Conservation (phyloP, 148 eudicot species). For the Drosera capensis region DNA sequence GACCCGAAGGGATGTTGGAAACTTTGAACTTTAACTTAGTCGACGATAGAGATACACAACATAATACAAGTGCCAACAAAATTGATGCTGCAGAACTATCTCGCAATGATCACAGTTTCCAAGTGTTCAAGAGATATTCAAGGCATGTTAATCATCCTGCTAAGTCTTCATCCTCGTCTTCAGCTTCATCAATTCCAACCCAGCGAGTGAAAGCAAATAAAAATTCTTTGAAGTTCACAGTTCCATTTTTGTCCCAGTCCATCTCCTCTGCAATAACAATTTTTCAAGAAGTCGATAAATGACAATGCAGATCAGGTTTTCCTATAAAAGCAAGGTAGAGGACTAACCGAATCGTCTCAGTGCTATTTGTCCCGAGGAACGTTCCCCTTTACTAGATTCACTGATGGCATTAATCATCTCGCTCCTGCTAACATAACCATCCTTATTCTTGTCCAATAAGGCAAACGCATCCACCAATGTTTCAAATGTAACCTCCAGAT, state of each 20-base stretch:
- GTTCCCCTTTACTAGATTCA: constrained; percentile 59
- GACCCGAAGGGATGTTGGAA: too few relatives aligned
- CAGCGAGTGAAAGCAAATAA: constrained; percentile 82
- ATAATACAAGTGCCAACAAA: too few relatives aligned
- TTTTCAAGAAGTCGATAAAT: not conserved
- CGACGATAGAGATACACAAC: too few relatives aligned
- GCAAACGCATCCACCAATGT: constrained; percentile 81
- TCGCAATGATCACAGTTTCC: not conserved
- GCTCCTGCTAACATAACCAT: constrained; percentile 75
- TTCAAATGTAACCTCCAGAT: constrained; percentile 71
- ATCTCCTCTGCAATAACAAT: constrained; percentile 67
- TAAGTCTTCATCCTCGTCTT: constrained; percentile 42
- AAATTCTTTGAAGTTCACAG: constrained; percentile 84
- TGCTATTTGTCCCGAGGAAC: constrained; percentile 81
- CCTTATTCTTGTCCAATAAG: constrained; percentile 86
- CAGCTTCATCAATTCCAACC: constrained; percentile 74
- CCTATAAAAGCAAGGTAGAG: not conserved
- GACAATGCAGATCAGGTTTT: too few relatives aligned
- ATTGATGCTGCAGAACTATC: not conserved
- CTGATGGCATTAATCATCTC: constrained; percentile 84
- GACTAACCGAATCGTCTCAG: constrained; percentile 80
- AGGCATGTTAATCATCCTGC: constrained; percentile 6
- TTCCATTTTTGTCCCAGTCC: constrained; percentile 97
- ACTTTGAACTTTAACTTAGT: too few relatives aligned
- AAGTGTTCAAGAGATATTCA: not conserved